These are phyloP conservation scores for Suillus alpinus DNA, from an alignment of 768 basidiomycete species.

Conservation along the genomic window DNA sequence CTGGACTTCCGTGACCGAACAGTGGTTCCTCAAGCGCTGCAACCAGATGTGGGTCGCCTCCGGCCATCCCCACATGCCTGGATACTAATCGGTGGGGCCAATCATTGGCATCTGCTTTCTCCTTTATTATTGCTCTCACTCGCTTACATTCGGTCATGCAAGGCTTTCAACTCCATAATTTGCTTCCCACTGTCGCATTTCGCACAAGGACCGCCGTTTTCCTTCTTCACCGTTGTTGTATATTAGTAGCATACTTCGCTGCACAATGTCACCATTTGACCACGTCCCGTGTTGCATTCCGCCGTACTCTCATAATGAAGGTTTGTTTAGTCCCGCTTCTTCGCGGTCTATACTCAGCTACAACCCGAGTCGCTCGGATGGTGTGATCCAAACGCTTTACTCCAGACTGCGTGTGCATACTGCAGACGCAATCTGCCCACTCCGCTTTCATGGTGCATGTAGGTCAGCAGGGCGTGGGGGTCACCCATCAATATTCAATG, in stretches of 20 bases:
- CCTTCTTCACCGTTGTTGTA: not conserved
- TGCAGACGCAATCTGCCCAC: not conserved
- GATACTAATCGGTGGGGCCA: not conserved
- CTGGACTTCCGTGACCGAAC: constrained; percentile 1
- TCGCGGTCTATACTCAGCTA: not conserved
- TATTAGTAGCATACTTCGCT: not conserved
- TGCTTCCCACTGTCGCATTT: not conserved
- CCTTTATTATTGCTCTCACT: not conserved
- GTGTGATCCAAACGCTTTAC: not conserved
- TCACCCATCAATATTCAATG: not conserved
- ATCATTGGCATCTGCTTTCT: not conserved
- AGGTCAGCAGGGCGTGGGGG: not conserved
- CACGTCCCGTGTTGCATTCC: not conserved
- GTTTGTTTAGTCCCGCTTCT: not conserved
- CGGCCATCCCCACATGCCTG: not conserved
- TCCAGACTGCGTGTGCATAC: not conserved
- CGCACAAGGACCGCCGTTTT: not conserved
- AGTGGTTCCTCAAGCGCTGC: constrained; percentile 2
- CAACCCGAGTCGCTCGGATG: not conserved
- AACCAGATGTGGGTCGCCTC: not conserved
- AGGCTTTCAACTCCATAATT: not conserved
- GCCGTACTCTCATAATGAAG: not conserved
- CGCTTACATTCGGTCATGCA: not conserved
- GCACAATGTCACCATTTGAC: not conserved
- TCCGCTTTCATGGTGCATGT: not conserved